phyloP scores from a whole-genome alignment of 371 early-diverging fungal genomes.

The Mucor plumbeus region DNA sequence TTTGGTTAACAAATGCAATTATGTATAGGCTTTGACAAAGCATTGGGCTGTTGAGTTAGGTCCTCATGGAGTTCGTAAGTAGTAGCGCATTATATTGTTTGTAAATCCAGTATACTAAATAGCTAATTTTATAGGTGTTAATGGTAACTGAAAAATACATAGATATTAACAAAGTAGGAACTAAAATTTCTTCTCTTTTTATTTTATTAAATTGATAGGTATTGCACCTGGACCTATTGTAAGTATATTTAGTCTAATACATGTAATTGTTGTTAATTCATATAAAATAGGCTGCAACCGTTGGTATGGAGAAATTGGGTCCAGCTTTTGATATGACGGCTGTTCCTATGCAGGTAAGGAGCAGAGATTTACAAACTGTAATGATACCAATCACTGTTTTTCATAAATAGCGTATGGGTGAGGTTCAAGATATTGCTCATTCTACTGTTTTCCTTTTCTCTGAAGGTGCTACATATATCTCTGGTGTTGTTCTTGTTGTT shows the following conservation, averaged over 20 bases:
- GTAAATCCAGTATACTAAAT: neutral
- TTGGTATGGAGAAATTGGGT: slow-evolving; percentile 47
- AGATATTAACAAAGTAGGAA: no score
- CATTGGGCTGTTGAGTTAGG: slow-evolving; percentile 61
- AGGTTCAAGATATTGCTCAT: slow-evolving; percentile 72
- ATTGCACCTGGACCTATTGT: slow-evolving; percentile 61
- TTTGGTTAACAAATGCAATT: no score
- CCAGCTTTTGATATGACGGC: slow-evolving; percentile 22
- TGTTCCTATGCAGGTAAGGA: slow-evolving; percentile 44
- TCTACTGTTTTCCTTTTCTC: slow-evolving; percentile 75
- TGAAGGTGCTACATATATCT: slow-evolving; percentile 65
- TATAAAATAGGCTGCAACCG: slow-evolving; percentile 24
- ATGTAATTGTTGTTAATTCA: neutral
- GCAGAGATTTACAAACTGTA: neutral
- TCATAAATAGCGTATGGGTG: slow-evolving; percentile 51
- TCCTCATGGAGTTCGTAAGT: slow-evolving; percentile 54
- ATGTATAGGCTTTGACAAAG: slow-evolving; percentile 50
- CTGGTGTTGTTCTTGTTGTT: slow-evolving; percentile 68
- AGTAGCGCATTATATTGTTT: neutral
- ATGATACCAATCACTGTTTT: slow-evolving; percentile 7
- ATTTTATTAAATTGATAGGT: slow-evolving; percentile 11
- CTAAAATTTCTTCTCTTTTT: neutral
- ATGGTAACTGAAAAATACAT: slow-evolving; percentile 19
- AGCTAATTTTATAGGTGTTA: slow-evolving; percentile 22
- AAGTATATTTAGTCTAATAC: slow-evolving; percentile 7